Percentiles rank a stretch among this genome's conserved stretches.
Conservation (phyloP, 495 filamentous ascomycete species). For the Talaromyces thailandensis region DNA sequence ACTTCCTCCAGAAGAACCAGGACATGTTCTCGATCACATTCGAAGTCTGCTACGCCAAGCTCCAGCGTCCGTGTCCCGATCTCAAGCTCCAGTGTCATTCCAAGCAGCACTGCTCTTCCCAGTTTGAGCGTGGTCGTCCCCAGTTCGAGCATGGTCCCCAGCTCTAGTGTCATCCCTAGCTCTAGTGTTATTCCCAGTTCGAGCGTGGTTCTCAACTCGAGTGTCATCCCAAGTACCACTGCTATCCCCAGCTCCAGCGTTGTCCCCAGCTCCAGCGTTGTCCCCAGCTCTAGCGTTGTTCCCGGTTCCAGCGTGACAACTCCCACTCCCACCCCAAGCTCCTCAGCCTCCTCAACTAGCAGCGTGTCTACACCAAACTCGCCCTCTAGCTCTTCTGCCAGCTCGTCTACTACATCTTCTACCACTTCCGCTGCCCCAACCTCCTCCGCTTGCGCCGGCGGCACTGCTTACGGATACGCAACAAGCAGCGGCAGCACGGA, state of each 20-base stretch:
- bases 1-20: neutral
- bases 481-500: neutral
- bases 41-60: neutral
- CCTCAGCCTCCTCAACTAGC: too few species aligned
- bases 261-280: neutral
- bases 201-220: neutral
- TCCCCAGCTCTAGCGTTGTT: neutral
- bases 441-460: neutral
- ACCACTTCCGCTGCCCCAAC: neutral
- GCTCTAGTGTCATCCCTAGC: neutral
- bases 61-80: too few species aligned
- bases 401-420: neutral
- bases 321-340: neutral
- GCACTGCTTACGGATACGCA: constrained; percentile 1
- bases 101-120: neutral
- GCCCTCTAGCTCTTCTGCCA: neutral
- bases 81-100: neutral
- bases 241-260: neutral
- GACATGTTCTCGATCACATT: neutral
- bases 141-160: too few species aligned
- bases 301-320: neutral
- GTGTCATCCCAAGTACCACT: neutral
- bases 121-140: neutral
- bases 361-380: neutral
- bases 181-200: neutral